Evolutionary conservation across 2,329 filamentous ascomycete species (phyloP).

Genomic region (Penicillium concentricum): DNA sequence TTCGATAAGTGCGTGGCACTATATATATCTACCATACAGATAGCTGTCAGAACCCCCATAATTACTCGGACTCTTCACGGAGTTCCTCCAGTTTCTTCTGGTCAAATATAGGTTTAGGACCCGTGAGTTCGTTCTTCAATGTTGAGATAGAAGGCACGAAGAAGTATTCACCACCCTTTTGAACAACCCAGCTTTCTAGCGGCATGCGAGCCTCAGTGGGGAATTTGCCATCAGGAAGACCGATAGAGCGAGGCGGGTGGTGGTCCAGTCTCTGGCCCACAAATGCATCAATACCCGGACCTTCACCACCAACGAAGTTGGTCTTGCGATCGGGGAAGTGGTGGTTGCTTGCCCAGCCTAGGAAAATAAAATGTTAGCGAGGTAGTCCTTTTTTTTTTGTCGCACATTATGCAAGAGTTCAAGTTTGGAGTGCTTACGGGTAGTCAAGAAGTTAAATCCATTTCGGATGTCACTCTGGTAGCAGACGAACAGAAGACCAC

Average conservation of each 20-base stretch:
- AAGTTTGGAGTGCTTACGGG: slow-evolving; percentile 14
- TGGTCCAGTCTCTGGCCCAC: slow-evolving; percentile 19
- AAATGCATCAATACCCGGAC: slow-evolving; percentile 23
- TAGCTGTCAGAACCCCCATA: neutral
- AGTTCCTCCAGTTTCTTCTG: neutral
- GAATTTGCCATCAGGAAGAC: slow-evolving; percentile 17
- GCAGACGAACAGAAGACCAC: slow-evolving; percentile 48
- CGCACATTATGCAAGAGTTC: too few relatives aligned
- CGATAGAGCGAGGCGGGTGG: slow-evolving; percentile 15
- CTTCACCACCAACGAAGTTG: neutral
- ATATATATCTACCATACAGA: neutral
- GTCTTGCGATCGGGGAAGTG: slow-evolving; percentile 18
- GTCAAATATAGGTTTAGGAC: slow-evolving; percentile 1
- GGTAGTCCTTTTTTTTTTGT: neutral
- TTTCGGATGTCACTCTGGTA: slow-evolving; percentile 46
- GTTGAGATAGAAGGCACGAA: slow-evolving; percentile 45
- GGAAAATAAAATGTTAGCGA: neutral
- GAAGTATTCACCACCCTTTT: slow-evolving; percentile 49
- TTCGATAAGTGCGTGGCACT: neutral
- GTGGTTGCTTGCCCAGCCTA: slow-evolving; percentile 25
- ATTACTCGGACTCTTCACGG: neutral
- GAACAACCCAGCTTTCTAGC: slow-evolving; percentile 39
- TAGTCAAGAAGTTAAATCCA: slow-evolving; percentile 38
- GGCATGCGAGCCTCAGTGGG: slow-evolving; percentile 20
- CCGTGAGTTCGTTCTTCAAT: slow-evolving; percentile 1